Base-by-base conservation (phyloP, 495 filamentous ascomycete genomes). In the Bathelium albidoporum region DNA sequence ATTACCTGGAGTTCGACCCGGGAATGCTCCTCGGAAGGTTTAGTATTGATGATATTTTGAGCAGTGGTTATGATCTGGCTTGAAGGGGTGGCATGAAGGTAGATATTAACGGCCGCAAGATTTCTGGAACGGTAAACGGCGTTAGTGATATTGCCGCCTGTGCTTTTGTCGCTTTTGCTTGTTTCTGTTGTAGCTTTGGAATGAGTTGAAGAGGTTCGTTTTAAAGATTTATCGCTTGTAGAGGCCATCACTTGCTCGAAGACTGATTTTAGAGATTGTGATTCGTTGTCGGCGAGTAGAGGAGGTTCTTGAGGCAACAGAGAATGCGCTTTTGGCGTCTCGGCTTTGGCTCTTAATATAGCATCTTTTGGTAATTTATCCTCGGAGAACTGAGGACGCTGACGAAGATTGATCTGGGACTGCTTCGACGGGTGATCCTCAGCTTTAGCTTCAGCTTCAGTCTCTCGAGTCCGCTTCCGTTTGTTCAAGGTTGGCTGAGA, bases 101-200 rank as follows among this genome's bases (percentile, higher is more conserved):
- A 20, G 52, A 64, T 59, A 16, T 64, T 20, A 14, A 64, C 62
- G 4, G 62, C 49, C 49, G 7, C 16, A 59, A 64, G 52, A 59
- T 64, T 29, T 11, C 7, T 55, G 24, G 26, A 16, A 29, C 49
- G 49, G 24, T 55, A 55, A 16, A 55, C 4, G 16, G 49, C 49
- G 16, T 4, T 29, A 11, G 49, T 55, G 24, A 9, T n/a, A 55
- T 28, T n/a, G 29, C 22, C 49, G 49, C 16, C 29, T n/a, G 24
- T 2, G n/a, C n/a, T n/a, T n/a, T n/a, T n/a, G n/a, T n/a, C n/a
- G n/a, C n/a, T n/a, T n/a, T n/a, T n/a, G 26, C 29, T 24, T n/a
- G 9, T 26, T 24, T 55, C 22, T 55, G 20, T 24, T 16, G 5
- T n/a, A 10, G 4, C 11, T 20, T 16, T 29, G 16, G 49, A 55